phyloP scores from a whole-genome alignment of 169 alveolate species.

The Plasmodium gonderi region DNA sequence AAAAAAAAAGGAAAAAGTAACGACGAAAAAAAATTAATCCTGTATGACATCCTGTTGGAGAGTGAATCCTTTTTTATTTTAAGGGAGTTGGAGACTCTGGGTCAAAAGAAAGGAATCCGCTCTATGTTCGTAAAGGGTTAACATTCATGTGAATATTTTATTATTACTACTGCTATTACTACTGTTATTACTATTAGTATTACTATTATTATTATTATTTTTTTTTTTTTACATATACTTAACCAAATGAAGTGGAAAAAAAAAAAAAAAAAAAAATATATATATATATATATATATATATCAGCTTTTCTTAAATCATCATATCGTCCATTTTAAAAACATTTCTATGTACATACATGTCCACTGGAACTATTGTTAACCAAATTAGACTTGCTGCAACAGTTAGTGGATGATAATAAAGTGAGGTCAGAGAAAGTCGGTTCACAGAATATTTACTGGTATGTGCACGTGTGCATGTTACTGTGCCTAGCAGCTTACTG shows the following conservation, averaged over 20 bases:
- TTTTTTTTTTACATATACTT: too few species aligned
- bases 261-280: too few species aligned
- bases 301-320: not conserved
- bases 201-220: too few species aligned
- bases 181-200: too few species aligned
- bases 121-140: slow-evolving; percentile 76
- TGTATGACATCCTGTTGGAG: slow-evolving; percentile 76
- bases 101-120: slow-evolving; percentile 68
- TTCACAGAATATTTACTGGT: slow-evolving; percentile 73
- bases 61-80: slow-evolving; percentile 72
- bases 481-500: not conserved
- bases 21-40: slow-evolving; percentile 72
- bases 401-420: slow-evolving; percentile 74
- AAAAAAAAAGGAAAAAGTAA: slow-evolving; percentile 71
- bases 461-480: not conserved
- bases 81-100: slow-evolving; percentile 75
- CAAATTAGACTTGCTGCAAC: slow-evolving; percentile 71
- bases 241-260: too few species aligned
- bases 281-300: not conserved
- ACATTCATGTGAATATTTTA: not conserved
- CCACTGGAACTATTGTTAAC: not conserved
- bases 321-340: not conserved
- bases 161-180: too few species aligned
- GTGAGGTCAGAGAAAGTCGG: slow-evolving; percentile 76
- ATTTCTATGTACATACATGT: not conserved